Evolutionary conservation across 202 grass and related monocot species (phyloP).

Genomic region (Eragrostis tef): DNA sequence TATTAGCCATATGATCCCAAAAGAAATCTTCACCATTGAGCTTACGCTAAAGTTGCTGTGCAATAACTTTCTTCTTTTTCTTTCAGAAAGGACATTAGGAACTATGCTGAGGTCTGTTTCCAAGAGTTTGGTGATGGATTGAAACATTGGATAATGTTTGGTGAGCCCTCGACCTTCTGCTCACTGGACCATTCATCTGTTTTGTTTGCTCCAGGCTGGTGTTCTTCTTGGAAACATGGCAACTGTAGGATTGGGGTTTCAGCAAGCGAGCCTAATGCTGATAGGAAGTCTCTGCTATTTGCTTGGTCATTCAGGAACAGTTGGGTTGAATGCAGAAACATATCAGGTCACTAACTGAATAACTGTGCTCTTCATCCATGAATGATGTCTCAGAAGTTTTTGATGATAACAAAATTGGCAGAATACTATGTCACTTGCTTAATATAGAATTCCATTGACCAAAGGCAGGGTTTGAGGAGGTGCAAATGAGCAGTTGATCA

Average conservation of each 20-base stretch:
- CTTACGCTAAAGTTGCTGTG: background rate
- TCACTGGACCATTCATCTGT: conserved; percentile 21
- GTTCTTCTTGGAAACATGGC: conserved; percentile 20
- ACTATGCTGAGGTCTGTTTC: conserved; percentile 55
- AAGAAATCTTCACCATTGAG: no score
- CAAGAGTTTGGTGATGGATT: conserved; percentile 52
- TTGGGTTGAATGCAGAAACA: conserved; percentile 37
- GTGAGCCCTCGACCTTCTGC: conserved; percentile 47
- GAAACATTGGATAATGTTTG: conserved; percentile 57
- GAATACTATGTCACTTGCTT: background rate
- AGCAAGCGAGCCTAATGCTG: conserved; percentile 40
- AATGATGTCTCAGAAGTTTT: background rate
- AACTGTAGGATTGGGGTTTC: conserved; percentile 43
- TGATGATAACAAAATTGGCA: background rate
- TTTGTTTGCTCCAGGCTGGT: background rate
- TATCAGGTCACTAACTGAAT: conserved; percentile 29
- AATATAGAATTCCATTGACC: background rate
- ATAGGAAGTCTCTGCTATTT: conserved; percentile 39
- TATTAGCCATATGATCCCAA: background rate
- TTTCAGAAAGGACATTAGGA: conserved; percentile 46
- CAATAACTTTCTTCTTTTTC: background rate
- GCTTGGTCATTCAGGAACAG: conserved; percentile 24
- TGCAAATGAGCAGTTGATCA: background rate
- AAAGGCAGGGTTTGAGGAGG: background rate
- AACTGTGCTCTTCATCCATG: conserved; percentile 1